Evolutionary conservation across 1,284 basidiomycete genomes (phyloP).

Genomic region (Agaricales sp.): DNA sequence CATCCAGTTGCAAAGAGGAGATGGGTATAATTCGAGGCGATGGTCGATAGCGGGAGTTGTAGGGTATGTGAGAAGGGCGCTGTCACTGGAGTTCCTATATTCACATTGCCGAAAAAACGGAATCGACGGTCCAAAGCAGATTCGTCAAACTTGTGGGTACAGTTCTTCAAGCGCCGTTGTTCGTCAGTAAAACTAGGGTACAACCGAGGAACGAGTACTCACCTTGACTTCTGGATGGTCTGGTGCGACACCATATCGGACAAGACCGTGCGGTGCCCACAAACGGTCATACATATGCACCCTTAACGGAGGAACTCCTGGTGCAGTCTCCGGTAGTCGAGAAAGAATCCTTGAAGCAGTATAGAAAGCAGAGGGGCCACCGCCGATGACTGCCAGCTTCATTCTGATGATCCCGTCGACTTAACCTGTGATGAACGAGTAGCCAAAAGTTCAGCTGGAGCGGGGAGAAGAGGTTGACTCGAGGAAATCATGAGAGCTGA

Average conservation of each 20-base stretch:
- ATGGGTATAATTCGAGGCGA: conserved; percentile 71
- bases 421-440: neutral
- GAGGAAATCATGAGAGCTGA: neutral
- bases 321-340: conserved; percentile 35
- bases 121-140: conserved; percentile 68
- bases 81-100: conserved; percentile 37
- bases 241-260: conserved; percentile 94
- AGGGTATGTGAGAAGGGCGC: conserved; percentile 36
- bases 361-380: conserved; percentile 94
- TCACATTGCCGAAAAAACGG: conserved; percentile 89
- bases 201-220: conserved; percentile 17
- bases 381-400: conserved; percentile 80
- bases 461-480: neutral
- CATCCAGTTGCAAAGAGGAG: conserved; percentile 79
- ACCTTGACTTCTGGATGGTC: conserved; percentile 99
- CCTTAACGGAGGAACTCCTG: conserved; percentile 31
- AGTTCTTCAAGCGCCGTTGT: conserved; percentile 55
- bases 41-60: conserved; percentile 42
- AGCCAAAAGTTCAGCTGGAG: neutral
- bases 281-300: conserved; percentile 91
- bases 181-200: conserved; percentile 3
- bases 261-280: conserved; percentile 92
- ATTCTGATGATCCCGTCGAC: conserved; percentile 12
- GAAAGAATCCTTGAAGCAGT: conserved; percentile 77
- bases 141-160: conserved; percentile 89